Percentiles rank a stretch among this genome's conserved stretches.
Evolutionary conservation across 305 asterid species (phyloP).

Genomic region (Andrographis paniculata): DNA sequence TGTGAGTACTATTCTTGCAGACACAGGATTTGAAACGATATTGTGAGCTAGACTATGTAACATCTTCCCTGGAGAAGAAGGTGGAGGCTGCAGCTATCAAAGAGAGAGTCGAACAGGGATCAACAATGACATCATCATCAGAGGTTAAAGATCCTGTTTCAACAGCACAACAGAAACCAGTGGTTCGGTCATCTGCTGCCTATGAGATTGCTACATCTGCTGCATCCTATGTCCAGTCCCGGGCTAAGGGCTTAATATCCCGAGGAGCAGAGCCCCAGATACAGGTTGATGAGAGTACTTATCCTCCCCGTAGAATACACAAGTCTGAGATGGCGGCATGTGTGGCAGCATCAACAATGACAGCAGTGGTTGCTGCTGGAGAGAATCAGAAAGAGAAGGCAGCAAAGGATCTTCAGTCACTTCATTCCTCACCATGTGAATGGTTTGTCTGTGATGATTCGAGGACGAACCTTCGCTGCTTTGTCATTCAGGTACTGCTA

Average conservation of each 20-base stretch:
- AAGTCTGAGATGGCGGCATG: slow-evolving; percentile 66
- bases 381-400: slow-evolving; percentile 69
- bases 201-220: slow-evolving; percentile 81
- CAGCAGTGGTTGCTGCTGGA: slow-evolving; percentile 84
- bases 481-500: slow-evolving; percentile 68
- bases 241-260: slow-evolving; percentile 24
- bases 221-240: slow-evolving; percentile 63
- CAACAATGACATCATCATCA: slow-evolving; percentile 14
- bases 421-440: slow-evolving; percentile 73
- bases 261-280: slow-evolving; percentile 21
- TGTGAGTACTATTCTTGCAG: slow-evolving; percentile 56
- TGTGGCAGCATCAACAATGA: slow-evolving; percentile 83
- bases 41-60: slow-evolving; percentile 56
- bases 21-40: slow-evolving; percentile 52
- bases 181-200: slow-evolving; percentile 37
- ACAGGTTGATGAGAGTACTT: slow-evolving; percentile 20
- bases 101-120: slow-evolving; percentile 33
- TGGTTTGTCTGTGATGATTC: slow-evolving; percentile 89
- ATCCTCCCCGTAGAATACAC: slow-evolving; percentile 19
- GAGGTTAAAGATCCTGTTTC: slow-evolving; percentile 7
- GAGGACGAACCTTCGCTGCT: slow-evolving; percentile 53
- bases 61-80: slow-evolving; percentile 71
- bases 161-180: slow-evolving; percentile 16
- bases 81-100: slow-evolving; percentile 47
- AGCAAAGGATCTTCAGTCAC: slow-evolving; percentile 77